phyloP scores from a whole-genome alignment of 2,329 filamentous ascomycete species.

The Fusarium bactridioides region DNA sequence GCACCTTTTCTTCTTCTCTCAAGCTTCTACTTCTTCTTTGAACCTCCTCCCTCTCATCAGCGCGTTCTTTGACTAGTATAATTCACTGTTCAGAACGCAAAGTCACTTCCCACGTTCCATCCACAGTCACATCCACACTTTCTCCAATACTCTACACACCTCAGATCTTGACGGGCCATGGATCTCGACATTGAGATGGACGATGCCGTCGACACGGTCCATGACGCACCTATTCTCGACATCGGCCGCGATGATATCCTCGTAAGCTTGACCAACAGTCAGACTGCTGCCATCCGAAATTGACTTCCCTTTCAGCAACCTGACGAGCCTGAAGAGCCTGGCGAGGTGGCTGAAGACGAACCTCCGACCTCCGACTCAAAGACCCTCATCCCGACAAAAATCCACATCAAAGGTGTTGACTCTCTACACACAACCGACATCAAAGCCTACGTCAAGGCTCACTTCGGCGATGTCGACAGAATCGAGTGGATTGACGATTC shows the following conservation, averaged over 20 bases:
- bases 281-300: not conserved
- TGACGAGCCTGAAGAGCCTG: slow-evolving; percentile 49
- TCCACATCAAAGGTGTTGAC: slow-evolving; percentile 87
- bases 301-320: slow-evolving; percentile 43
- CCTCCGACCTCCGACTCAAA: slow-evolving; percentile 39
- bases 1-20: not conserved
- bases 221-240: slow-evolving; percentile 41
- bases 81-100: not conserved
- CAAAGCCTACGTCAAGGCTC: slow-evolving; percentile 74
- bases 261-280: slow-evolving; percentile 37
- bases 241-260: slow-evolving; percentile 49
- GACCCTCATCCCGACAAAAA: slow-evolving; percentile 59
- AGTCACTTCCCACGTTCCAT: not conserved
- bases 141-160: not conserved
- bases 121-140: not conserved
- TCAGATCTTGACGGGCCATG: slow-evolving; percentile 54
- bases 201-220: slow-evolving; percentile 56
- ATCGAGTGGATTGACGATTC: slow-evolving; percentile 97
- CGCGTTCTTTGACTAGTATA: not conserved
- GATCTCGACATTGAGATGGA: slow-evolving; percentile 79
- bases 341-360: slow-evolving; percentile 50
- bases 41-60: not conserved
- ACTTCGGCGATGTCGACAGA: slow-evolving; percentile 67
- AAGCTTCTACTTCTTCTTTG: not conserved
- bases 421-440: slow-evolving; percentile 83